Conservation (phyloP, 352 stramenopile species). For the Elongisporangium undulatum region DNA sequence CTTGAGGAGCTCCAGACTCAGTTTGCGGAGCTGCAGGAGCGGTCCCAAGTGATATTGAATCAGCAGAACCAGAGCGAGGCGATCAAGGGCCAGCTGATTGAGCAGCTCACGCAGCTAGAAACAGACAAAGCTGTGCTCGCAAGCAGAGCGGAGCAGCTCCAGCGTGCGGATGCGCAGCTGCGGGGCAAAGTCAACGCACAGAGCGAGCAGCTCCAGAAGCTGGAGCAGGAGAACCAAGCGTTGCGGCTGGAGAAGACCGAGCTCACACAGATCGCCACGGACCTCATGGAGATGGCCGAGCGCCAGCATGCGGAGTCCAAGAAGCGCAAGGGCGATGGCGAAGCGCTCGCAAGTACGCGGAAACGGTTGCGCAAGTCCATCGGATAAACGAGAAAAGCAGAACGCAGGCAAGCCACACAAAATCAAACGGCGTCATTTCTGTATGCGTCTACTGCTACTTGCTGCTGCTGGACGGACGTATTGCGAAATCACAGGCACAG, state of each 20-base stretch:
- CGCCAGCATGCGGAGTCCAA: conserved; percentile 37
- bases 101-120: conserved; percentile 35
- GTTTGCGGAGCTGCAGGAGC: conserved; percentile 22
- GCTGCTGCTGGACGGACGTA: not conserved
- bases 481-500: conserved; percentile 8
- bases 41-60: conserved; percentile 10
- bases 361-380: conserved; percentile 37
- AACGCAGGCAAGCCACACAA: conserved; percentile 4
- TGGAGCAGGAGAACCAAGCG: conserved; percentile 27
- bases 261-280: conserved; percentile 50
- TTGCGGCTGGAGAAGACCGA: conserved; percentile 49
- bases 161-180: conserved; percentile 55
- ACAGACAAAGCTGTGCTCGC: conserved; percentile 65
- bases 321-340: conserved; percentile 5
- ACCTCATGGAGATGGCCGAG: conserved; percentile 69
- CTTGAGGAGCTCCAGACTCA: conserved; percentile 26
- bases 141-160: conserved; percentile 55
- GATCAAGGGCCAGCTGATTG: conserved; percentile 25
- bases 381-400: conserved; percentile 18
- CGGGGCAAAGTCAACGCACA: conserved; percentile 37
- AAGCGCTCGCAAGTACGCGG: conserved; percentile 10
- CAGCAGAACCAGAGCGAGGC: conserved; percentile 18
- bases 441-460: not conserved
- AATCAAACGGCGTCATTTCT: not conserved
- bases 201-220: conserved; percentile 30